Percentiles rank a stretch among this genome's conserved stretches.
Conservation (phyloP, 2,329 filamentous ascomycete species). For the Arthrobotrys musiformis region DNA sequence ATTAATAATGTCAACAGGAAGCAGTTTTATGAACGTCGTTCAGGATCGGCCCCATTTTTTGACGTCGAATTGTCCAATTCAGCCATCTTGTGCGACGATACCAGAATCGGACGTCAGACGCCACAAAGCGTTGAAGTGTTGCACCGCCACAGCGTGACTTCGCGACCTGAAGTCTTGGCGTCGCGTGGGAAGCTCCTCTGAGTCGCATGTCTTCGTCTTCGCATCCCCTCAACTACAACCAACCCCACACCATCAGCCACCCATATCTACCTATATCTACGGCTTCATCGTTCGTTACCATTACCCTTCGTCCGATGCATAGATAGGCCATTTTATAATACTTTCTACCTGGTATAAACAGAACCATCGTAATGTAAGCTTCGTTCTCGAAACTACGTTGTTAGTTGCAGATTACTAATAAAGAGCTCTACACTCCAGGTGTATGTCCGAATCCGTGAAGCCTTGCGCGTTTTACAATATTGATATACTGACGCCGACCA, state of each 20-base stretch:
- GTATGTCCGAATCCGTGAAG: conserved; percentile 18
- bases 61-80: no score
- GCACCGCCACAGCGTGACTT: conserved; percentile 46
- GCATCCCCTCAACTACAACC: neutral
- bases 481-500: neutral
- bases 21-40: no score
- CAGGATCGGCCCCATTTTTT: no score
- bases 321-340: neutral
- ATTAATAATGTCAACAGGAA: no score
- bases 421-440: conserved; percentile 18
- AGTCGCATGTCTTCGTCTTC: neutral
- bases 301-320: neutral
- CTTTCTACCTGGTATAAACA: neutral
- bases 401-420: conserved; percentile 6
- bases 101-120: neutral
- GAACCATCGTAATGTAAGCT: conserved; percentile 21
- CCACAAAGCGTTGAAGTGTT: conserved; percentile 31
- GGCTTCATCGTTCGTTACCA: neutral
- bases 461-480: neutral
- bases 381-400: neutral
- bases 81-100: no score
- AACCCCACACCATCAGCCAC: neutral
- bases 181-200: neutral
- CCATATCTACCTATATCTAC: neutral
- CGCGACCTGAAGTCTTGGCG: conserved; percentile 24